phyloP scores from a whole-genome alignment of 2,329 filamentous ascomycete species.

The Trichoderma endophyticum region DNA sequence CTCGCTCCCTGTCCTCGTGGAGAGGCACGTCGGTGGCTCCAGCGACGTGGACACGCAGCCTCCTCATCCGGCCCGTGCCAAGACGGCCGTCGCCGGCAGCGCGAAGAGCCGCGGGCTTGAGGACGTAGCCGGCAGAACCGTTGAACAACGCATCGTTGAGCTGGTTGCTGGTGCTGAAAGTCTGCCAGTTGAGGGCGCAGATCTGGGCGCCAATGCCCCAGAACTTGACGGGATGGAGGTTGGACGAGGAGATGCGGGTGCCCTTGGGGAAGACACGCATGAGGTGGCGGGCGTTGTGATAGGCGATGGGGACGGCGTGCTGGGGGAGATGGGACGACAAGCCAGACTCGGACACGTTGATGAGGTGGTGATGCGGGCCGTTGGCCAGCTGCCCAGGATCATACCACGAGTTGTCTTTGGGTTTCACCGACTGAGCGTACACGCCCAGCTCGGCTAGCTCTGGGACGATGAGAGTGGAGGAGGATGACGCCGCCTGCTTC shows the following conservation, averaged over 20 bases:
- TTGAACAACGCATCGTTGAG: conserved; percentile 66
- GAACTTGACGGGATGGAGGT: conserved; percentile 60
- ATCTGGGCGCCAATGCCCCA: conserved; percentile 68
- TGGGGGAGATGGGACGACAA: conserved; percentile 50
- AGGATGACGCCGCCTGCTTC: conserved; percentile 46
- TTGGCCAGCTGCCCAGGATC: conserved; percentile 48
- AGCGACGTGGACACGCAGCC: conserved; percentile 55
- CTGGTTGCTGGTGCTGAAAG: conserved; percentile 62
- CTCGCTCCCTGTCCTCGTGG: conserved; percentile 46
- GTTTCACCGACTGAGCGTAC: conserved; percentile 69
- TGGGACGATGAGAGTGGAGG: conserved; percentile 53
- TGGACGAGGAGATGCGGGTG: conserved; percentile 63
- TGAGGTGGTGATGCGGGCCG: conserved; percentile 61
- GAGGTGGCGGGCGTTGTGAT: conserved; percentile 62
- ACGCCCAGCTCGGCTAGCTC: conserved; percentile 64
- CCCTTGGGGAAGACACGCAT: conserved; percentile 70
- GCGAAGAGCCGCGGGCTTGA: conserved; percentile 61
- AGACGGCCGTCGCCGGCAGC: conserved; percentile 51
- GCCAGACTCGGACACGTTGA: conserved; percentile 66
- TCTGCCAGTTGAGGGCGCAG: conserved; percentile 69
- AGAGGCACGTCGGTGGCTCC: conserved; percentile 62
- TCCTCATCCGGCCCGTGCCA: conserved; percentile 45
- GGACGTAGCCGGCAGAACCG: conserved; percentile 61
- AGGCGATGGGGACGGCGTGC: conserved; percentile 46
- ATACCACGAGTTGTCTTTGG: conserved; percentile 63